Percentiles rank a stretch among this genome's conserved stretches.
phyloP scores from a whole-genome alignment of 352 stramenopile species.

The Globisporangium camurandrum region DNA sequence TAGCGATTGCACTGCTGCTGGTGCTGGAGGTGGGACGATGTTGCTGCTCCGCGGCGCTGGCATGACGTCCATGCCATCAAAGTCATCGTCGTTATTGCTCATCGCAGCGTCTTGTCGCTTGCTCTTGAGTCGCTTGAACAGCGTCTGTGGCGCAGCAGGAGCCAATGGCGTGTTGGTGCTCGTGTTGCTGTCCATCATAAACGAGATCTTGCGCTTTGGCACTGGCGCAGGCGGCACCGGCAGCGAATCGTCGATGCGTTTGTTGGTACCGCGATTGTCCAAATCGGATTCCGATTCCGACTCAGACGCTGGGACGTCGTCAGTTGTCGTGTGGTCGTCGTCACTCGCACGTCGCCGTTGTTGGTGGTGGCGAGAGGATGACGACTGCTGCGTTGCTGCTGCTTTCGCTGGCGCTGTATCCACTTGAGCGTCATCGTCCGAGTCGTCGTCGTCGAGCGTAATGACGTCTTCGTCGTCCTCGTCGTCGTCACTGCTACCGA shows the following conservation, averaged over 20 bases:
- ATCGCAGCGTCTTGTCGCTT: constrained; percentile 6
- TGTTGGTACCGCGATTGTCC: too few species aligned
- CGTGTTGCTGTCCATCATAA: constrained; percentile 1
- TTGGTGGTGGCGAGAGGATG: not conserved
- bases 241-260: constrained; percentile 8
- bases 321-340: constrained; percentile 15
- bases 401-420: not conserved
- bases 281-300: too few species aligned
- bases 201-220: constrained; percentile 14
- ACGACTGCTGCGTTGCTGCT: not conserved
- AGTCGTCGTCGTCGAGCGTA: constrained; percentile 1
- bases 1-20: too few species aligned
- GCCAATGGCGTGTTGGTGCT: not conserved
- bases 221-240: not conserved
- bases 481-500: constrained; percentile 23
- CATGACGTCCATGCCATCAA: constrained; percentile 4
- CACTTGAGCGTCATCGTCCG: not conserved
- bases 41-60: not conserved
- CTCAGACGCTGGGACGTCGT: constrained; percentile 7
- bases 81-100: constrained; percentile 12
- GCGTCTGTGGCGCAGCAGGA: constrained; percentile 11
- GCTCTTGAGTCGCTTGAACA: constrained; percentile 20
- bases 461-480: constrained; percentile 14
- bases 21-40: too few species aligned
- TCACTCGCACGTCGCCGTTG: constrained; percentile 20